phyloP scores from a whole-genome alignment of 202 grass and related monocot species.

The Zizania palustris region DNA sequence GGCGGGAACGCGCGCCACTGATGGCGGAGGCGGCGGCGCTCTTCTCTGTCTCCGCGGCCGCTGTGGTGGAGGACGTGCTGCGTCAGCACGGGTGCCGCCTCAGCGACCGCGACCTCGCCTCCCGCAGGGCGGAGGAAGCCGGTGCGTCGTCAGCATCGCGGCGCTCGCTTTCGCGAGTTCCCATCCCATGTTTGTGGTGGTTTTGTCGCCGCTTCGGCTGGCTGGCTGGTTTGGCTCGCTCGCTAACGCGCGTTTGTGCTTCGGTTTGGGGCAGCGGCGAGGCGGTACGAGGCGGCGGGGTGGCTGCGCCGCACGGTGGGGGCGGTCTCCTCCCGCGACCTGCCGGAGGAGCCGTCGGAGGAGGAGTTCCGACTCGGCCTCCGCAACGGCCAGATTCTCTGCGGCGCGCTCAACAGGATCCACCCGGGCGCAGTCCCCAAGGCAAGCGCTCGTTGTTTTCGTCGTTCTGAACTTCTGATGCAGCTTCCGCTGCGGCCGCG shows the following conservation, averaged over 20 bases:
- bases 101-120: constrained; percentile 84
- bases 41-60: constrained; percentile 71
- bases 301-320: constrained; percentile 94
- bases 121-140: constrained; percentile 81
- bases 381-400: constrained; percentile 92
- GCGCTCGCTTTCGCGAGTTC: background rate
- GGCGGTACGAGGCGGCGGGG: constrained; percentile 86
- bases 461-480: constrained; percentile 41
- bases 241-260: background rate
- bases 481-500: background rate
- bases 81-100: constrained; percentile 83
- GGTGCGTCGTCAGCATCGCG: constrained; percentile 44
- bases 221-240: background rate
- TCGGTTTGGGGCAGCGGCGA: constrained; percentile 58
- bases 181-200: background rate
- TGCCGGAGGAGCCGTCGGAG: constrained; percentile 91
- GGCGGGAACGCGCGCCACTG: constrained; percentile 21
- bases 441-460: constrained; percentile 52
- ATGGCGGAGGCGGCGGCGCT: constrained; percentile 64
- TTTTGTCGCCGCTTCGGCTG: background rate
- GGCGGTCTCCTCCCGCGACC: constrained; percentile 72
- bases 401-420: constrained; percentile 91
- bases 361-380: constrained; percentile 94
- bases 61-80: constrained; percentile 90
- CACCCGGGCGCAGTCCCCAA: constrained; percentile 91